Evolutionary conservation across 805 yeast genomes (phyloP).

Genomic region (Starmerella sp.): DNA sequence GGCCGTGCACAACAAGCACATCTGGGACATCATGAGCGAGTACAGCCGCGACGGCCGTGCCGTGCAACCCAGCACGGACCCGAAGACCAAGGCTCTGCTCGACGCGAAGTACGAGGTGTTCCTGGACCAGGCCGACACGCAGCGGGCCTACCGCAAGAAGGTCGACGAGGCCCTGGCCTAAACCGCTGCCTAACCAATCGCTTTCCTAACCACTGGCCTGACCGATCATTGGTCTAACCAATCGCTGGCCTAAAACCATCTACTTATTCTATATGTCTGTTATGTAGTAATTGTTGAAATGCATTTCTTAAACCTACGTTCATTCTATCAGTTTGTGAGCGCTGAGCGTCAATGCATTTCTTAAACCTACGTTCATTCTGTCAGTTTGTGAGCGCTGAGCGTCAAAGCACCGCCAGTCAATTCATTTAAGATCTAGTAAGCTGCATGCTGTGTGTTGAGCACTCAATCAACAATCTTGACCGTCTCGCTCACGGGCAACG

Average conservation of each 20-base stretch:
- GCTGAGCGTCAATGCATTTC: too few relatives aligned
- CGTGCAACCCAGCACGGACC: conserved; percentile 68
- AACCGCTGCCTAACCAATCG: neutral
- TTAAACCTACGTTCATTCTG: too few relatives aligned
- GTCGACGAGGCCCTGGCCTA: conserved; percentile 32
- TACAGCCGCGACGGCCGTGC: conserved; percentile 77
- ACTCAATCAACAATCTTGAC: conserved; percentile 16
- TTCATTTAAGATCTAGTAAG: too few relatives aligned
- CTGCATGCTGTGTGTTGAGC: neutral
- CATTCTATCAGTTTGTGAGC: too few relatives aligned
- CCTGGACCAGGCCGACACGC: conserved; percentile 76
- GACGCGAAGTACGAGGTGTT: conserved; percentile 73
- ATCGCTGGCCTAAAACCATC: too few relatives aligned
- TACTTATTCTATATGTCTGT: too few relatives aligned
- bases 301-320: too few relatives aligned
- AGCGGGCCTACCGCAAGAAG: conserved; percentile 59
- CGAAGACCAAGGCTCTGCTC: conserved; percentile 36
- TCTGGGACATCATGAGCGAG: conserved; percentile 80
- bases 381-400: too few relatives aligned
- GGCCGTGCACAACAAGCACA: conserved; percentile 50
- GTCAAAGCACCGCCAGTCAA: too few relatives aligned
- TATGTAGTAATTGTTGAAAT: too few relatives aligned
- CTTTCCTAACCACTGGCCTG: too few relatives aligned
- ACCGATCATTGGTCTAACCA: too few relatives aligned
- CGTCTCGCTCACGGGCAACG: conserved; percentile 35